Percentiles rank a stretch among this genome's conserved stretches.
Conservation (phyloP, 345 rosid genomes). For the Aquilaria malaccensis region DNA sequence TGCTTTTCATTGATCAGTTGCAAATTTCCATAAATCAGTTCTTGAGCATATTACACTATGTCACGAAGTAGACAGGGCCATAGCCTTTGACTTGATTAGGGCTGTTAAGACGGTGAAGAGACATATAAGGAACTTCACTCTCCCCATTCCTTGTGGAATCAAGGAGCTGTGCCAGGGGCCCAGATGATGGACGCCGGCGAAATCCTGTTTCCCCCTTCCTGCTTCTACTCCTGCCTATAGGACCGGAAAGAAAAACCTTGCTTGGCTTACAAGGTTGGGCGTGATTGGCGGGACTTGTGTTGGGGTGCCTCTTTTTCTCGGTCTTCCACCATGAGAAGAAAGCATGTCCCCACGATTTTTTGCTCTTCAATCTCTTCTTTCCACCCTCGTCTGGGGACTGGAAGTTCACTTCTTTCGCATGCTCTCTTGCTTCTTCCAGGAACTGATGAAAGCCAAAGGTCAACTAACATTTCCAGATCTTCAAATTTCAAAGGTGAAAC, state of each 20-base stretch:
- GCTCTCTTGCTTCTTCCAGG: slow-evolving; percentile 51
- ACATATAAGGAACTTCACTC: slow-evolving; percentile 31
- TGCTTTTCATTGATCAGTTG: background rate
- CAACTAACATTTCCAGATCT: background rate
- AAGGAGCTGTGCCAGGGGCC: slow-evolving; percentile 31
- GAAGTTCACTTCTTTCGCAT: slow-evolving; percentile 19
- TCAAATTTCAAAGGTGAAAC: background rate
- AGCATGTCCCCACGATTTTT: slow-evolving; percentile 42
- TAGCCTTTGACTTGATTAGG: slow-evolving; percentile 27
- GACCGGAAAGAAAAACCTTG: slow-evolving; percentile 40
- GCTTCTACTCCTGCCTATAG: slow-evolving; percentile 16
- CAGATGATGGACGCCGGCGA: slow-evolving; percentile 28
- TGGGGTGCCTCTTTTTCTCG: slow-evolving; percentile 28
- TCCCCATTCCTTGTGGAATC: slow-evolving; percentile 20
- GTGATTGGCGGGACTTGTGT: slow-evolving; percentile 13
- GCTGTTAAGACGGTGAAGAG: slow-evolving; percentile 26
- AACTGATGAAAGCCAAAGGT: slow-evolving; percentile 28
- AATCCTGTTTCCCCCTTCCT: slow-evolving; percentile 10
- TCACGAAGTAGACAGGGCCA: slow-evolving; percentile 51
- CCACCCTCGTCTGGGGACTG: slow-evolving; percentile 12
- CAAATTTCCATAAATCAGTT: slow-evolving; percentile 1
- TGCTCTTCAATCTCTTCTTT: slow-evolving; percentile 25
- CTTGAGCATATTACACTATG: slow-evolving; percentile 16
- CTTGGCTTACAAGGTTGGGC: slow-evolving; percentile 18
- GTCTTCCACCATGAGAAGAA: slow-evolving; percentile 48